Conservation (phyloP, 164 flowering plant genomes). For the Taxillus chinensis region DNA sequence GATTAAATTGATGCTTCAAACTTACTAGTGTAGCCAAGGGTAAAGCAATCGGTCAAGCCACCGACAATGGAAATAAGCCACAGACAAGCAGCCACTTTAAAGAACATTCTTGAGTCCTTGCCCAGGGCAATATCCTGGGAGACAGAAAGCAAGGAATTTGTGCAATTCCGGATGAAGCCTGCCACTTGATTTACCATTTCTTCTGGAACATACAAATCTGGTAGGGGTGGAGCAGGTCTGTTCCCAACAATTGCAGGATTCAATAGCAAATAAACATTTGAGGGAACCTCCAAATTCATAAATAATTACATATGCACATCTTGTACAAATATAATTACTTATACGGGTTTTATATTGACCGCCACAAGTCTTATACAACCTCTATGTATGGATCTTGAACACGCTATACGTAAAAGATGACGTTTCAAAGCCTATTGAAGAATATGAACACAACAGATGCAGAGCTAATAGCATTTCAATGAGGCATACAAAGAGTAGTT, state of each 20-base stretch:
- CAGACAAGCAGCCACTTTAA: slow-evolving; percentile 50
- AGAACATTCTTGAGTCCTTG: slow-evolving; percentile 52
- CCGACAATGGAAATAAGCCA: slow-evolving; percentile 57
- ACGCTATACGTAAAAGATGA: too few species aligned
- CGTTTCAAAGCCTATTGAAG: too few species aligned
- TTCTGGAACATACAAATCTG: slow-evolving; percentile 62
- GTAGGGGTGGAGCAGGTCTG: slow-evolving; percentile 94
- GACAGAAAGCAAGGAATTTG: slow-evolving; percentile 44
- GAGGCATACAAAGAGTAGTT: too few species aligned
- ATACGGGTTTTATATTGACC: too few species aligned
- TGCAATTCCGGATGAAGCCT: slow-evolving; percentile 25
- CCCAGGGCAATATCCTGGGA: slow-evolving; percentile 69
- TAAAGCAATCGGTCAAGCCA: slow-evolving; percentile 57
- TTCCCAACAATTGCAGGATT: slow-evolving; percentile 1
- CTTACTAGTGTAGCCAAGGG: slow-evolving; percentile 70
- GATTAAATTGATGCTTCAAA: slow-evolving; percentile 10
- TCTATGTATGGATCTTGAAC: too few species aligned
- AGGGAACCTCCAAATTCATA: not conserved
- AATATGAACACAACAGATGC: too few species aligned
- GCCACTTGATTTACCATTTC: slow-evolving; percentile 51
- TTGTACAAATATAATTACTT: too few species aligned
- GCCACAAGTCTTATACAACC: too few species aligned
- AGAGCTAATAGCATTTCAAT: too few species aligned
- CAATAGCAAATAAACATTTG: not conserved
- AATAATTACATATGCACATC: too few species aligned